These are phyloP conservation scores for Suillus occidentalis DNA, from an alignment of 768 basidiomycete species.

Conservation along the genomic window DNA sequence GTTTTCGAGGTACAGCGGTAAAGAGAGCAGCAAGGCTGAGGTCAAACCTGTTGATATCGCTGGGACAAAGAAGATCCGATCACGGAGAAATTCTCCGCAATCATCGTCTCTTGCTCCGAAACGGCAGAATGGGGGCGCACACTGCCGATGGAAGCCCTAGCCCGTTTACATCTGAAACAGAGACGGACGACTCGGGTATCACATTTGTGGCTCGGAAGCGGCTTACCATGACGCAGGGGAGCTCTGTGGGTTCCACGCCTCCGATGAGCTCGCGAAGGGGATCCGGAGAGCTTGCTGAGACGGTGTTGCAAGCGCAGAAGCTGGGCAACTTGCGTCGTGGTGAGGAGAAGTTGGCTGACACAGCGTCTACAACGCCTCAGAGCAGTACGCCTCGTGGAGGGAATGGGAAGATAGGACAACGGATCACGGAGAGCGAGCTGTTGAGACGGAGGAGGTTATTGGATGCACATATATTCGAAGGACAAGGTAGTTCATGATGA, in stretches of 20 bases:
- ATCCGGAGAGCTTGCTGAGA: conserved; percentile 22
- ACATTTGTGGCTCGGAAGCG: conserved; percentile 67
- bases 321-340: background rate
- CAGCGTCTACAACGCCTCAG: conserved; percentile 13
- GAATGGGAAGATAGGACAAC: conserved; percentile 55
- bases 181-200: conserved; percentile 69
- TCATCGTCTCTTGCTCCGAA: conserved; percentile 22
- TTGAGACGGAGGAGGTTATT: conserved; percentile 77
- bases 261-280: conserved; percentile 18
- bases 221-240: conserved; percentile 16
- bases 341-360: background rate
- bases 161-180: conserved; percentile 51
- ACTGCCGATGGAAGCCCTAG: conserved; percentile 21
- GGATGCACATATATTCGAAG: conserved; percentile 64
- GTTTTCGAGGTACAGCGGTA: conserved; percentile 45
- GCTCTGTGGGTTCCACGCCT: conserved; percentile 26
- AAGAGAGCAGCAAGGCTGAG: conserved; percentile 25
- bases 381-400: conserved; percentile 29
- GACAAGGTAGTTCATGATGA: conserved; percentile 4
- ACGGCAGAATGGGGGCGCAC: conserved; percentile 8
- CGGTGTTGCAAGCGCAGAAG: conserved; percentile 15
- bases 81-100: conserved; percentile 24
- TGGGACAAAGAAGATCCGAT: conserved; percentile 26
- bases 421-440: conserved; percentile 75
- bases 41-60: conserved; percentile 18